Evolutionary conservation across 305 asterid species (phyloP).

Genomic region (Plantago lanceolata): DNA sequence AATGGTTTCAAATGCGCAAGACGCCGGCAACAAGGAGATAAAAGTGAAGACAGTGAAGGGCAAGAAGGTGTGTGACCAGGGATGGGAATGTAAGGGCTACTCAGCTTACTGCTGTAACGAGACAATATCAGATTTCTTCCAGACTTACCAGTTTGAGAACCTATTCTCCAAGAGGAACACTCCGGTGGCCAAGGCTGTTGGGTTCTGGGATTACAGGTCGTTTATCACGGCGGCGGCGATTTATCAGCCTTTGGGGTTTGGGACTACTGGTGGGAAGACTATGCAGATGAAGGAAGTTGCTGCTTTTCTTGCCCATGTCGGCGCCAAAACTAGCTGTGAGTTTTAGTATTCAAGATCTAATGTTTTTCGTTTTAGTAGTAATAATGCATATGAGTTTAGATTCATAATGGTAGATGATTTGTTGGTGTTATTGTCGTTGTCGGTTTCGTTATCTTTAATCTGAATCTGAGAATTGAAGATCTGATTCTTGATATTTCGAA

Average conservation of each 20-base stretch:
- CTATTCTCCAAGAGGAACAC: constrained; percentile 68
- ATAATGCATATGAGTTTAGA: too few relatives aligned
- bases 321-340: constrained; percentile 77
- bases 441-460: too few relatives aligned
- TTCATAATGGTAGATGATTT: too few relatives aligned
- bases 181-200: constrained; percentile 71
- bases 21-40: constrained; percentile 23
- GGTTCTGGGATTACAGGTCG: constrained; percentile 73
- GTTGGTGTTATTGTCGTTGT: too few relatives aligned
- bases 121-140: constrained; percentile 66
- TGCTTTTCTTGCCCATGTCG: constrained; percentile 85
- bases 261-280: constrained; percentile 70
- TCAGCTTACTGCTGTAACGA: constrained; percentile 69
- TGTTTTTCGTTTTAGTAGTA: neutral
- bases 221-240: constrained; percentile 65
- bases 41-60: constrained; percentile 53
- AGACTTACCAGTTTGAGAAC: constrained; percentile 66
- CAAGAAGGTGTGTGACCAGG: constrained; percentile 54
- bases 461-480: too few relatives aligned
- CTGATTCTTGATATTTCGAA: too few relatives aligned
- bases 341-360: neutral
- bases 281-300: constrained; percentile 68
- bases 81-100: constrained; percentile 63
- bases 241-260: constrained; percentile 74
- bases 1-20: neutral